Base-by-base conservation (phyloP, 768 basidiomycete species). In the Termitomyces sp. region DNA sequence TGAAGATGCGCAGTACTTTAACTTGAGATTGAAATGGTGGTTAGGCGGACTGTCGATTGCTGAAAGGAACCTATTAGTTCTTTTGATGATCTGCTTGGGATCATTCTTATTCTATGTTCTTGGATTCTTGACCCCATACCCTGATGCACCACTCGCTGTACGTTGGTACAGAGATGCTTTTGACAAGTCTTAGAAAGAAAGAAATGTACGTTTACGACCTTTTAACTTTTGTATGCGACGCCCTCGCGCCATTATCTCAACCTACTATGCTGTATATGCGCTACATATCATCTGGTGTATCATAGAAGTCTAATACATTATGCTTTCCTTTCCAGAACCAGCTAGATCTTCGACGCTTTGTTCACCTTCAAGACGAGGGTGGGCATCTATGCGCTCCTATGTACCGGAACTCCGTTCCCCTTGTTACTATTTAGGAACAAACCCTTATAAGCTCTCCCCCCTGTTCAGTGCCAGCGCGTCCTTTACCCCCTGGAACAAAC, bases 221-320 rank as follows among this genome's bases (percentile, higher is more conserved):
- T 27, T 13, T 14, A 9, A 12, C 31, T 16, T 36, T 27, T 26
- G 14, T 46, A 60, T 60, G 59, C 29, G 46, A 41, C 52, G 52
- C 46, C n/a, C 46, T 57, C 46, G 42, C 39, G 55, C 24, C 26
- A 51, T 46, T 60, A 50, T 34, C 41, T 42, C 37, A 18, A 27
- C n/a, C n/a, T n/a, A 24, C 18, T 39, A 52, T 52, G 51, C 26
- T 41, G 51, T 56, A 53, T 34, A 60, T 60, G 56, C 51, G 46
- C 16, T 27, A 20, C n/a, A 1, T 13, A 34, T 46, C 22, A 54
- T 34, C 42, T 53, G 16, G 22, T 37, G 16, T 37, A 50, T 36
- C 20, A 12, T 50, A 50, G 31, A 49, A 18, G 16, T 34, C 13
- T 32, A 16, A 24, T 1, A 37, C 13, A 12, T 10, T n/a, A 37